Base-by-base conservation (phyloP, 148 eudicot species). In the Vaccinium myrtillus region DNA sequence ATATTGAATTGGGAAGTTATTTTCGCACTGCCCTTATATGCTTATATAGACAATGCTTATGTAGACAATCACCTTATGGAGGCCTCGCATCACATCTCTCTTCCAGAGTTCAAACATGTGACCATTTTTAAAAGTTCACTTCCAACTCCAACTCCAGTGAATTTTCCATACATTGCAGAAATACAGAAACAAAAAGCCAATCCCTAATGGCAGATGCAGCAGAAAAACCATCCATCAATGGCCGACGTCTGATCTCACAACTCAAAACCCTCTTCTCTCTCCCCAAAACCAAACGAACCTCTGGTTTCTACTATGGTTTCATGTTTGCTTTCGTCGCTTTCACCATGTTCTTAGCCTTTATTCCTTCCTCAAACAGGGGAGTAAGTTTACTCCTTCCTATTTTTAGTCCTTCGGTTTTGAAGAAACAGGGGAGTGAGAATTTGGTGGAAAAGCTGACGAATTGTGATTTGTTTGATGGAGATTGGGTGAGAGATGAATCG, bases 401-500 rank as follows among this genome's bases (percentile, higher is more conserved):
- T 50, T 39, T 65, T 30, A 77, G 75, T 75, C 65, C 86, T 36
- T 46, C 75, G 27, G 3, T 30, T 67, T 10, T 23, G 18, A 84
- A 70, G 49, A 84, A 84, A 54, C 61, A 74, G 43, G 48, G 39
- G 81, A 78, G 53, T 67, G 81, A 69, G 79, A 11, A 61, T 80
- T 30, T 83, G 75, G 56, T 75, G 51, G 65, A 39, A 39, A 4
- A 39, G 4, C 43, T 39, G 43, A 39, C 5, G 43, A 3, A 82
- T 19, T 95, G 98, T 79, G 82, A 95, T 88, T 54, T 95, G 11
- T 95, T 87, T 83, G 93, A 95, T 83, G 98, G 98, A 50, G 81
- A 84, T 85, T 95, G 98, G 98, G 97, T 95, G 70, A 91, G 73
- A 79, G 98, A 95, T 86, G 92, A 90, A 67, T 83, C 91, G 1